A percentile compares a stretch with the other conserved stretches of the same genome.
phyloP scores from a whole-genome alignment of 192 early-diverging fungal genomes.

The Mortierella antarctica region DNA sequence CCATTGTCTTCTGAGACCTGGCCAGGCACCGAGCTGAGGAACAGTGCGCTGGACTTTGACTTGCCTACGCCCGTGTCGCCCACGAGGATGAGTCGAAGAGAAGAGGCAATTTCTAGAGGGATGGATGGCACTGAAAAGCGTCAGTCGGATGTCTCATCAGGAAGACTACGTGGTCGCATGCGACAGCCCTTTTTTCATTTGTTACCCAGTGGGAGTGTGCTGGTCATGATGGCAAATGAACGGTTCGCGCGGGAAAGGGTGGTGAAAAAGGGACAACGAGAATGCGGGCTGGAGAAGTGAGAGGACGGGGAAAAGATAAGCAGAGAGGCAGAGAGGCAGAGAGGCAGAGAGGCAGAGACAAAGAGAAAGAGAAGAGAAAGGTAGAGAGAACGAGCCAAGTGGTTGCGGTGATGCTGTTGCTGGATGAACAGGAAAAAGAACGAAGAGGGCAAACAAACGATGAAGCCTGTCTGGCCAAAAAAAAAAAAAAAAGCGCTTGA shows the following conservation, averaged over 20 bases:
- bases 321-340: neutral
- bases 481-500: neutral
- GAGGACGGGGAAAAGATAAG: neutral
- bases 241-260: neutral
- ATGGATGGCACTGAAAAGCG: neutral
- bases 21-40: constrained; percentile 38
- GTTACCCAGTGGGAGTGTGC: constrained; percentile 49
- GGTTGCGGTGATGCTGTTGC: too few relatives aligned
- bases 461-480: neutral
- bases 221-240: constrained; percentile 17
- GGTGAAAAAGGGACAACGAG: neutral
- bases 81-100: constrained; percentile 40
- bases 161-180: neutral
- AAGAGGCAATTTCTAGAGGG: constrained; percentile 42
- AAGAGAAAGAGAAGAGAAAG: neutral
- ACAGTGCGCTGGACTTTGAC: constrained; percentile 28
- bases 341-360: neutral
- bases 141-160: too few relatives aligned
- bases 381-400: neutral
- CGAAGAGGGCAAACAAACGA: neutral
- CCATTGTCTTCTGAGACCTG: constrained; percentile 14
- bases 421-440: neutral
- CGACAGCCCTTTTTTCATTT: neutral
- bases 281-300: neutral
- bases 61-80: constrained; percentile 53